phyloP scores from a whole-genome alignment of 2,329 filamentous ascomycete genomes.

The Catunica adiposa region DNA sequence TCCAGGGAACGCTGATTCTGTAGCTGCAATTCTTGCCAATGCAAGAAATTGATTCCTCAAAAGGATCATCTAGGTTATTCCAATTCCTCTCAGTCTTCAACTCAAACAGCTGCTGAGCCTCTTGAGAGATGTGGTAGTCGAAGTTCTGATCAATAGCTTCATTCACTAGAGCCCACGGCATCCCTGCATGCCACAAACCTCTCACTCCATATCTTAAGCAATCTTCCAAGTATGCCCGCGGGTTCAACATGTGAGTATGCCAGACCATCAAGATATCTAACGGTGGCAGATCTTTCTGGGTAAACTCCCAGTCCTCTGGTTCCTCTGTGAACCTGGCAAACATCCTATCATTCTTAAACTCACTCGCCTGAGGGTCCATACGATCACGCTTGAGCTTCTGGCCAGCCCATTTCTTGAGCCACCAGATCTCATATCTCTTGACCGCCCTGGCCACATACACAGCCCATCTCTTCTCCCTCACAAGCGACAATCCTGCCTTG shows the following conservation, averaged over 20 bases:
- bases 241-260: constrained; percentile 67
- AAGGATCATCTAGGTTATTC: constrained; percentile 39
- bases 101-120: constrained; percentile 31
- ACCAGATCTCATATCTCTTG: constrained; percentile 53
- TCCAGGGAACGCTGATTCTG: constrained; percentile 39
- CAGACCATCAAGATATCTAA: constrained; percentile 62
- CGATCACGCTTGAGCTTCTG: neutral
- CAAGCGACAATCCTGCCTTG: constrained; percentile 26
- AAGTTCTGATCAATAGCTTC: constrained; percentile 42
- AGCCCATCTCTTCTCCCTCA: constrained; percentile 59
- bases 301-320: constrained; percentile 11
- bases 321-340: neutral
- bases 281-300: constrained; percentile 4
- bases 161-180: constrained; percentile 50
- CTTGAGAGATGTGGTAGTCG: constrained; percentile 33
- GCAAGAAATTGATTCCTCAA: constrained; percentile 35
- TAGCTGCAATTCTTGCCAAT: constrained; percentile 30
- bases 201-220: constrained; percentile 41
- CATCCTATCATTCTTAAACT: neutral
- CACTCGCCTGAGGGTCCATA: neutral
- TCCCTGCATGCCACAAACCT: constrained; percentile 41
- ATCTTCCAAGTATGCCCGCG: constrained; percentile 57
- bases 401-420: constrained; percentile 23
- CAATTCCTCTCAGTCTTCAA: constrained; percentile 34
- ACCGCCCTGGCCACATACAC: constrained; percentile 52